phyloP scores from a whole-genome alignment of 1,284 basidiomycete species.

The Austropuccinia psidii region DNA sequence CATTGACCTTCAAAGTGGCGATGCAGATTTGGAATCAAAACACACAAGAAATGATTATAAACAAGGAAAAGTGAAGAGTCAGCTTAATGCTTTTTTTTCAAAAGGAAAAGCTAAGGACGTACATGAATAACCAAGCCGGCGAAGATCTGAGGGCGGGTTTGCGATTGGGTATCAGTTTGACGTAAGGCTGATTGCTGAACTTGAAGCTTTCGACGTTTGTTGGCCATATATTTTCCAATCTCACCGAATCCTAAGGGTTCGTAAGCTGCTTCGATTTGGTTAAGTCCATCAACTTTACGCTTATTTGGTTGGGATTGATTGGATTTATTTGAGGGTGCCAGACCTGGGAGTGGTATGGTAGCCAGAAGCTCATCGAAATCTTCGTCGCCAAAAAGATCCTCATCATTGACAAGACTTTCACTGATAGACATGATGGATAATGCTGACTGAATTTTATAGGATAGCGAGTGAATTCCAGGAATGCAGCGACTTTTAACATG shows the following conservation, averaged over 20 bases:
- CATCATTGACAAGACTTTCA: too few species aligned
- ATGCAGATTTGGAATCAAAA: neutral
- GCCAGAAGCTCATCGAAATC: conserved; percentile 24
- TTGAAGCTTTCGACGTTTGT: conserved; percentile 74
- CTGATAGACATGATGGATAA: too few species aligned
- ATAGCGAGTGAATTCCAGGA: too few species aligned
- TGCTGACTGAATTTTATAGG: too few species aligned
- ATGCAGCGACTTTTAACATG: too few species aligned
- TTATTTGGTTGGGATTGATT: neutral
- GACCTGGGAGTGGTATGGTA: conserved; percentile 10
- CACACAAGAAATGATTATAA: neutral
- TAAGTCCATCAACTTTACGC: neutral
- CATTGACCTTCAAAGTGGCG: conserved; percentile 60
- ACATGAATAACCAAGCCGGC: conserved; percentile 70
- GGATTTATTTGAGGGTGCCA: neutral
- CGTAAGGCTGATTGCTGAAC: conserved; percentile 38
- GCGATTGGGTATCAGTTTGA: conserved; percentile 40
- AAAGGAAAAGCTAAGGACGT: conserved; percentile 9
- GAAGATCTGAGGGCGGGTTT: conserved; percentile 57
- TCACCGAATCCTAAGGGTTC: conserved; percentile 71
- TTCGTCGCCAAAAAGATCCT: too few species aligned
- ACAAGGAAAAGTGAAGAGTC: neutral
- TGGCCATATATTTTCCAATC: conserved; percentile 74
- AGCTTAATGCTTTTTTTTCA: neutral
- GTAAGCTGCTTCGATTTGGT: conserved; percentile 50